Percentiles rank a stretch among this genome's conserved stretches.
These are phyloP conservation scores for Dryas drummondii DNA, from an alignment of 306 rosid genomes.

Conservation along the genomic window DNA sequence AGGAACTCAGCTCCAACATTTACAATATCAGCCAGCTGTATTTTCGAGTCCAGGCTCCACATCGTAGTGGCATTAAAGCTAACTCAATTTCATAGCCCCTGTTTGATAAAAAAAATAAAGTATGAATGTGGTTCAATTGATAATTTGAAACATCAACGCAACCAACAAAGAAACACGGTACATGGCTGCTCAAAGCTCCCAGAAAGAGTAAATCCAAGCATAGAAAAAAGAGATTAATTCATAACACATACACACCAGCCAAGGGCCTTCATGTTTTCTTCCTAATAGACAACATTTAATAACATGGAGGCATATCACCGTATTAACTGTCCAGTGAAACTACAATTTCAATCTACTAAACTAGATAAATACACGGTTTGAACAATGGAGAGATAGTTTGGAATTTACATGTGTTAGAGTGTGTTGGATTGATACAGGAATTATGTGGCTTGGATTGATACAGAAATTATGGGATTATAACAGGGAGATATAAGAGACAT, in stretches of 20 bases:
- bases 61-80: constrained; percentile 5
- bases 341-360: neutral
- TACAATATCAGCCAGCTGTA: constrained; percentile 8
- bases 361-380: neutral
- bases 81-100: constrained; percentile 16
- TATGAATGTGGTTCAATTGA: neutral
- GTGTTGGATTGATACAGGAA: neutral
- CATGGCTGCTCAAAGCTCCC: neutral
- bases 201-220: neutral
- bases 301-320: no score
- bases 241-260: no score
- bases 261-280: no score
- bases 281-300: no score
- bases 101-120: neutral
- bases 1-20: constrained; percentile 6
- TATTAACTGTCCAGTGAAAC: neutral
- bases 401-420: neutral
- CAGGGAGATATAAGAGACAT: neutral
- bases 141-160: neutral
- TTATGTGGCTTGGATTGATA: neutral
- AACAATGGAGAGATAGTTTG: neutral
- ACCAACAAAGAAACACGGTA: constrained; percentile 2
- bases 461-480: neutral
- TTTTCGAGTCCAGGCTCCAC: constrained; percentile 9
- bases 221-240: no score